These are phyloP conservation scores for Tuber brumale DNA, from an alignment of 495 filamentous ascomycete species.

Conservation along the genomic window DNA sequence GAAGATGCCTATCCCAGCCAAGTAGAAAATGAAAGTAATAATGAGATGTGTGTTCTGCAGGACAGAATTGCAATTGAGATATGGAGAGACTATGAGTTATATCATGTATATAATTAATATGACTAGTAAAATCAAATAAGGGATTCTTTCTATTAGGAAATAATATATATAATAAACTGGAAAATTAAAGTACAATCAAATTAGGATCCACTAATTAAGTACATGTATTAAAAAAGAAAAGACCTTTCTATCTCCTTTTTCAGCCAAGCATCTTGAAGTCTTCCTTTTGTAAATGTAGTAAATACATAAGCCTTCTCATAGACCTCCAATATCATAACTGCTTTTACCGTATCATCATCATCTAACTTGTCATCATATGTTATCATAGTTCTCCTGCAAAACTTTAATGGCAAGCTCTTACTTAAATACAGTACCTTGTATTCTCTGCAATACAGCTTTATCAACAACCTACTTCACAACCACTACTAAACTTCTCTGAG, in stretches of 20 bases:
- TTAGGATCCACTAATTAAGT: background rate
- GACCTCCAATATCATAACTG: too few species aligned
- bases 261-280: background rate
- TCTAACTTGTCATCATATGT: background rate
- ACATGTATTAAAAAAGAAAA: background rate
- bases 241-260: background rate
- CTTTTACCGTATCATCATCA: background rate
- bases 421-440: background rate
- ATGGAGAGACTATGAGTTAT: background rate
- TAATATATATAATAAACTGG: too few species aligned
- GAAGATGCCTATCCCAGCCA: background rate
- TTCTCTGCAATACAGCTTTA: background rate
- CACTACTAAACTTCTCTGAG: background rate
- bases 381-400: background rate
- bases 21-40: background rate
- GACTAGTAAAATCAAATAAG: too few species aligned
- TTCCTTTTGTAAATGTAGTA: background rate
- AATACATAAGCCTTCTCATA: too few species aligned
- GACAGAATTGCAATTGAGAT: background rate
- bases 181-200: background rate
- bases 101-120: background rate
- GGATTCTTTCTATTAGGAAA: too few species aligned
- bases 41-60: background rate
- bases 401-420: background rate
- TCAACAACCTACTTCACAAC: background rate